Conservation (phyloP, 2,329 filamentous ascomycete genomes). For the Diaporthe citriasiana region DNA sequence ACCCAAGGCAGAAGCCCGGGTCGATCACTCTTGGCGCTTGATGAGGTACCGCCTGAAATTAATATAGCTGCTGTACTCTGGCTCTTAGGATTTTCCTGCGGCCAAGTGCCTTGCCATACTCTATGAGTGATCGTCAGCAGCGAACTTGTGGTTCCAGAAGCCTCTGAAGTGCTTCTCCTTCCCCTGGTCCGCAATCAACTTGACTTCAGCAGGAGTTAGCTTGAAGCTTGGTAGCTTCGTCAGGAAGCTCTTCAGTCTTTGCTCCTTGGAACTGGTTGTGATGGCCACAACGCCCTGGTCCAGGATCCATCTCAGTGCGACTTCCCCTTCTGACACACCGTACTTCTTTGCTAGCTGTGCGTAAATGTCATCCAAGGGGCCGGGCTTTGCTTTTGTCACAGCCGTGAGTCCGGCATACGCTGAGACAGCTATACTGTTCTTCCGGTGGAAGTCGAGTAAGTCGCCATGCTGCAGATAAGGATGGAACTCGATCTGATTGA, state of each 20-base stretch:
- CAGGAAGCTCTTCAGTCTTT: conserved; percentile 70
- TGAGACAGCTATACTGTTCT: conserved; percentile 55
- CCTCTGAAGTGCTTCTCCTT: conserved; percentile 72
- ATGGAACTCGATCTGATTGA: conserved; percentile 88
- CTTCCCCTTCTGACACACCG: conserved; percentile 64
- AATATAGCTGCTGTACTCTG: neutral
- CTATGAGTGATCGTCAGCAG: conserved; percentile 58
- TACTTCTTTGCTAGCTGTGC: conserved; percentile 64
- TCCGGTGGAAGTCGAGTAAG: conserved; percentile 56
- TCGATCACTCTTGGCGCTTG: neutral
- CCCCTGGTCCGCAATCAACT: conserved; percentile 68
- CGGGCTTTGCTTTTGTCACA: conserved; percentile 62
- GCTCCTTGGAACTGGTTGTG: conserved; percentile 72
- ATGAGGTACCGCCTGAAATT: neutral
- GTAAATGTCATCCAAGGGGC: conserved; percentile 68
- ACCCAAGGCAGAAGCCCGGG: conserved; percentile 1
- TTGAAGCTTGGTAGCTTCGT: conserved; percentile 67
- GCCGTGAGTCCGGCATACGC: conserved; percentile 51
- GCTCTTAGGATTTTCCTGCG: neutral
- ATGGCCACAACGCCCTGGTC: conserved; percentile 71
- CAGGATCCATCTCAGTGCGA: conserved; percentile 69
- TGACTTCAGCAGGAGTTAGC: conserved; percentile 71
- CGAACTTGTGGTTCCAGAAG: conserved; percentile 70
- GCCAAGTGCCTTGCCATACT: neutral
- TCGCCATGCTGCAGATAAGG: conserved; percentile 77